phyloP scores from a whole-genome alignment of 345 rosid species.

The Populus alba region DNA sequence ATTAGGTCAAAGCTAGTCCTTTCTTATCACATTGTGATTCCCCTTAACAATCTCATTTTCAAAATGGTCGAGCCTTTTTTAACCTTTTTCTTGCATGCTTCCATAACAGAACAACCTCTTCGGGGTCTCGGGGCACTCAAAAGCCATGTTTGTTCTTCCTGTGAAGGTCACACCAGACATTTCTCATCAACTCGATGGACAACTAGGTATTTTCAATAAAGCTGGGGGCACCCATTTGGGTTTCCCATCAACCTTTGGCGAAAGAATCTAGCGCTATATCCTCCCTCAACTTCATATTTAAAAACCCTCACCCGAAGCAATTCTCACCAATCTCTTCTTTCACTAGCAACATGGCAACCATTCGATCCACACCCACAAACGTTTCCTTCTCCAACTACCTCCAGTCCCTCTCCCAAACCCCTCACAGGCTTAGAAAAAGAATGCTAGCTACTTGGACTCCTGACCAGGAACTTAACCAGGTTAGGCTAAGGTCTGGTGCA shows the following conservation, averaged over 20 bases:
- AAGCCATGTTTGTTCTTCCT: conserved; percentile 8
- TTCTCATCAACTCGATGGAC: conserved; percentile 3
- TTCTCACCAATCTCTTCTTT: conserved; percentile 19
- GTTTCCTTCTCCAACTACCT: conserved; percentile 44
- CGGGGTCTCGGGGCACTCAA: conserved; percentile 32
- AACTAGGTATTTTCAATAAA: conserved; percentile 25
- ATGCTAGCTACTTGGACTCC: conserved; percentile 96
- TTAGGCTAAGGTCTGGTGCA: conserved; percentile 86
- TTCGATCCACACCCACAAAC: conserved; percentile 23
- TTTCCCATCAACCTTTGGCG: conserved; percentile 29
- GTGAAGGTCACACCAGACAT: conserved; percentile 15
- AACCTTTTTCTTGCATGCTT: conserved; percentile 41
- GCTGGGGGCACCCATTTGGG: conserved; percentile 25
- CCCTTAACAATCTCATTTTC: conserved; percentile 25
- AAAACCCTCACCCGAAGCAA: conserved; percentile 26
- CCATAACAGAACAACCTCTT: conserved; percentile 29
- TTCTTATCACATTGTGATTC: conserved; percentile 29
- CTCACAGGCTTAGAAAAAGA: conserved; percentile 73
- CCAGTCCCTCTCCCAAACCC: conserved; percentile 73
- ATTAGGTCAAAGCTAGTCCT: conserved; percentile 43
- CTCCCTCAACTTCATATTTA: conserved; percentile 35
- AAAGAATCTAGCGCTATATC: conserved; percentile 28
- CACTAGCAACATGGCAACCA: conserved; percentile 29
- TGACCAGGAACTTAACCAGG: conserved; percentile 77
- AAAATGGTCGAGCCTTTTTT: conserved; percentile 32